These are phyloP conservation scores for Gillenia trifoliata DNA, from an alignment of 306 rosid species.

Conservation along the genomic window DNA sequence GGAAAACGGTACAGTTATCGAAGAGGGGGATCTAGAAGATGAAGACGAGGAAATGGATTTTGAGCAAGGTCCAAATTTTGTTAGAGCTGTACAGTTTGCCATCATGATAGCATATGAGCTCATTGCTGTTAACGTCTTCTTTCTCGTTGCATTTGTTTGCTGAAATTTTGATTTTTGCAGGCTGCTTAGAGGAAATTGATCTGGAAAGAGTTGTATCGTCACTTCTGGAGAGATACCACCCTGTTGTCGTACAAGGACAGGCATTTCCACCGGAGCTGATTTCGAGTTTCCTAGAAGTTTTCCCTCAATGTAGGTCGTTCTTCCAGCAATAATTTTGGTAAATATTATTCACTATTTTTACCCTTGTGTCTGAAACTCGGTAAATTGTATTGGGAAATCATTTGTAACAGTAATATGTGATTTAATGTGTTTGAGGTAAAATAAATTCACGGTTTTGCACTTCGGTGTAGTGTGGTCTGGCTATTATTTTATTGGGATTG, in stretches of 20 bases:
- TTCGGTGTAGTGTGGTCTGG: too few relatives aligned
- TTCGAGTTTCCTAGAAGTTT: conserved; percentile 40
- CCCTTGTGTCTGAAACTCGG: not conserved
- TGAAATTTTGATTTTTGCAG: conserved; percentile 35
- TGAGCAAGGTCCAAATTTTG: conserved; percentile 1
- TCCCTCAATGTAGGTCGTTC: conserved; percentile 43
- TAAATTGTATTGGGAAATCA: not conserved
- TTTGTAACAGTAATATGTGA: not conserved
- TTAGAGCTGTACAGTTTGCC: not conserved
- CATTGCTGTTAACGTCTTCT: not conserved
- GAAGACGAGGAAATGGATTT: conserved; percentile 52
- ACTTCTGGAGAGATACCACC: conserved; percentile 48
- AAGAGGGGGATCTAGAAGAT: conserved; percentile 74
- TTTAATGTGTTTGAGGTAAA: not conserved
- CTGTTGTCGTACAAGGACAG: conserved; percentile 43
- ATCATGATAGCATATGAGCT: conserved; percentile 3
- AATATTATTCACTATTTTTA: not conserved
- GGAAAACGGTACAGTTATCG: conserved; percentile 61
- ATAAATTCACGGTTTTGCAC: not conserved
- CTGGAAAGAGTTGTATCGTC: conserved; percentile 36
- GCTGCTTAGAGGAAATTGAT: conserved; percentile 52
- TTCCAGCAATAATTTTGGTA: conserved; percentile 29
- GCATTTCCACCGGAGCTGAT: conserved; percentile 37
- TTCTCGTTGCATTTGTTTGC: conserved; percentile 5
- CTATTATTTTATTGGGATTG: not conserved